Percentiles rank a stretch among this genome's conserved stretches.
phyloP scores from a whole-genome alignment of 2,329 filamentous ascomycete genomes.

The Pseudocercospora fuligena region DNA sequence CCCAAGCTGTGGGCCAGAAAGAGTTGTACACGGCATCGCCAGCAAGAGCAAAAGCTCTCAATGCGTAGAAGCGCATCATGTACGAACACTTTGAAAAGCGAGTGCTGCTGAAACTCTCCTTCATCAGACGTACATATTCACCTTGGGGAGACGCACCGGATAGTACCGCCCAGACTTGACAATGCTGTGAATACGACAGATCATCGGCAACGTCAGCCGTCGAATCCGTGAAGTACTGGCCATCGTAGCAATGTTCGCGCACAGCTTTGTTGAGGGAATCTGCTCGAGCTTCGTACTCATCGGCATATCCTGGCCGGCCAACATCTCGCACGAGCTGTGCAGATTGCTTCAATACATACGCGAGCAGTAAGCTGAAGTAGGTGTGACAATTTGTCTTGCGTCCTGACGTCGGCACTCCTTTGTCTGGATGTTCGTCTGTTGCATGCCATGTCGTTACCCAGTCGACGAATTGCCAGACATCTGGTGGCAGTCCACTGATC shows the following conservation, averaged over 20 bases:
- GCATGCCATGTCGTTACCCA: conserved; percentile 37
- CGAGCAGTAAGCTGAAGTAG: conserved; percentile 49
- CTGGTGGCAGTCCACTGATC: conserved; percentile 35
- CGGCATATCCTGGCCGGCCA: conserved; percentile 41
- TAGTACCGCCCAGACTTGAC: conserved; percentile 45
- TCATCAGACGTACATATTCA: conserved; percentile 33
- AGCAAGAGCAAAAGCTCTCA: conserved; percentile 45
- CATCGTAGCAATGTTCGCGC: conserved; percentile 35
- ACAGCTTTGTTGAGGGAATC: conserved; percentile 34
- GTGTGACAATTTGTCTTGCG: conserved; percentile 46
- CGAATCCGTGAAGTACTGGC: conserved; percentile 43
- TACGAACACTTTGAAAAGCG: conserved; percentile 24
- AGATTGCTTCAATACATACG: conserved; percentile 43
- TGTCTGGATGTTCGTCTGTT: conserved; percentile 40
- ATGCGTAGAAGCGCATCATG: conserved; percentile 48
- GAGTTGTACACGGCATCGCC: conserved; percentile 43
- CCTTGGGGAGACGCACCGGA: conserved; percentile 37
- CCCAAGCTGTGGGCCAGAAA: conserved; percentile 37
- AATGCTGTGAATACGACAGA: conserved; percentile 43
- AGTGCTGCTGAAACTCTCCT: conserved; percentile 33
- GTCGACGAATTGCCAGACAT: conserved; percentile 46
- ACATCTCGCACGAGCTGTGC: conserved; percentile 42
- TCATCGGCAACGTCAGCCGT: conserved; percentile 39
- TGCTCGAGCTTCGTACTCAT: conserved; percentile 41
- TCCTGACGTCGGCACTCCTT: conserved; percentile 48